Percentiles rank a stretch among this genome's conserved stretches.
Conservation (phyloP, 179 eudicot species). For the Heliamphora ciliata region DNA sequence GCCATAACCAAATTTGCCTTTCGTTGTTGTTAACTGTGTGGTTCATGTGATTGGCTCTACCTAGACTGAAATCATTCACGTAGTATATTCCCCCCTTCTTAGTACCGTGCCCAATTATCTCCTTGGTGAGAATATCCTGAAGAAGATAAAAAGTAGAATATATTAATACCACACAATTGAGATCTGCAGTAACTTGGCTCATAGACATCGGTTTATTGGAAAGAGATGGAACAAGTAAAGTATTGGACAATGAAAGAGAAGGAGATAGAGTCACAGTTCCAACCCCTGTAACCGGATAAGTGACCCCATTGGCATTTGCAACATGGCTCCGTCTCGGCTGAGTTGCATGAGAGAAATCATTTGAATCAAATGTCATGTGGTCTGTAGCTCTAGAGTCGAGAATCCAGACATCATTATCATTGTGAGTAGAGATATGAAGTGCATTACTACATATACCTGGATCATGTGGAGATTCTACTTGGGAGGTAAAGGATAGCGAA, state of each 20-base stretch:
- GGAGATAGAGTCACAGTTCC: not conserved
- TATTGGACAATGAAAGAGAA: not conserved
- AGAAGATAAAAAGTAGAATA: not conserved
- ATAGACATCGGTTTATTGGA: not conserved
- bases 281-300: no score
- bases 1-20: not conserved
- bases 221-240: not conserved
- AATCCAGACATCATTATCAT: not conserved
- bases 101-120: no score
- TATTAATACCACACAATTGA: not conserved
- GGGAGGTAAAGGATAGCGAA: not conserved
- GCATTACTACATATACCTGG: not conserved
- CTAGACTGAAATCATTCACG: conserved; percentile 2
- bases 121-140: no score
- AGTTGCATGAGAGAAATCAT: not conserved
- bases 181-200: not conserved
- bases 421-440: not conserved
- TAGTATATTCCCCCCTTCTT: conserved; percentile 13
- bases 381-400: not conserved
- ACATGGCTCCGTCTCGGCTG: not conserved
- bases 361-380: not conserved
- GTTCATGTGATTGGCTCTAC: not conserved
- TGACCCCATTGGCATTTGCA: not conserved
- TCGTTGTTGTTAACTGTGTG: not conserved
- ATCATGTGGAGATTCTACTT: not conserved